Evolutionary conservation across 2,329 filamentous ascomycete species (phyloP).

Genomic region (Zymoseptoria ardabiliae): DNA sequence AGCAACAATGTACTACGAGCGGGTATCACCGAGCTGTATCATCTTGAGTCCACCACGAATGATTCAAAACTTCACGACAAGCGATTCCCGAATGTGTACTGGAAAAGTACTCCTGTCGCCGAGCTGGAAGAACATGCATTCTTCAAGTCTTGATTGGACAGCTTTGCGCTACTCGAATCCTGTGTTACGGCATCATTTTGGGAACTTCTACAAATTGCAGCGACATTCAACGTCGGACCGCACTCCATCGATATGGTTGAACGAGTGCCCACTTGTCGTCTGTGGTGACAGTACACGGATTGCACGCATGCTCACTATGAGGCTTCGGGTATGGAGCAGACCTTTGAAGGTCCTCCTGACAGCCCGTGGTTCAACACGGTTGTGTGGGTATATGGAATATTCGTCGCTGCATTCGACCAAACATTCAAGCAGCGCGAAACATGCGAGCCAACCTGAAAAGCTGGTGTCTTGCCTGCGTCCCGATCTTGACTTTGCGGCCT

Average conservation of each 20-base stretch:
- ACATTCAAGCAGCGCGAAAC: too few relatives aligned
- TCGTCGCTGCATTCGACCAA: too few relatives aligned
- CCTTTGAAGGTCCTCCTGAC: too few relatives aligned
- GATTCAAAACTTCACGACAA: constrained; percentile 22
- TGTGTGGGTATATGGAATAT: neutral
- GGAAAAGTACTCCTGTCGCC: constrained; percentile 14
- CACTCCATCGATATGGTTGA: neutral
- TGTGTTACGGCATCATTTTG: neutral
- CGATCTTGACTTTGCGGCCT: neutral
- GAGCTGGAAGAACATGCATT: constrained; percentile 20
- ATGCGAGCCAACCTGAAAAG: too few relatives aligned
- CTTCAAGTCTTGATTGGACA: constrained; percentile 7
- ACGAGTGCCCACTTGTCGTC: neutral
- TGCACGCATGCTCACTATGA: neutral
- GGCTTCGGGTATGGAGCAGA: neutral
- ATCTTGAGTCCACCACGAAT: constrained; percentile 27
- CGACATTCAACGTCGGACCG: neutral
- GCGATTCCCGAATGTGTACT: constrained; percentile 28
- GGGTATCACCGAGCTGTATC: constrained; percentile 53
- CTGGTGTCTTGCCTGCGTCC: too few relatives aligned
- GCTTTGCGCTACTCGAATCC: neutral
- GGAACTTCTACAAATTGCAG: neutral
- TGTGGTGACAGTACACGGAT: neutral
- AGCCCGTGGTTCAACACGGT: too few relatives aligned
- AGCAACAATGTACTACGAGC: constrained; percentile 52